These are phyloP conservation scores for Raphanus hybrid DNA, from an alignment of 441 rosid genomes.

Conservation along the genomic window DNA sequence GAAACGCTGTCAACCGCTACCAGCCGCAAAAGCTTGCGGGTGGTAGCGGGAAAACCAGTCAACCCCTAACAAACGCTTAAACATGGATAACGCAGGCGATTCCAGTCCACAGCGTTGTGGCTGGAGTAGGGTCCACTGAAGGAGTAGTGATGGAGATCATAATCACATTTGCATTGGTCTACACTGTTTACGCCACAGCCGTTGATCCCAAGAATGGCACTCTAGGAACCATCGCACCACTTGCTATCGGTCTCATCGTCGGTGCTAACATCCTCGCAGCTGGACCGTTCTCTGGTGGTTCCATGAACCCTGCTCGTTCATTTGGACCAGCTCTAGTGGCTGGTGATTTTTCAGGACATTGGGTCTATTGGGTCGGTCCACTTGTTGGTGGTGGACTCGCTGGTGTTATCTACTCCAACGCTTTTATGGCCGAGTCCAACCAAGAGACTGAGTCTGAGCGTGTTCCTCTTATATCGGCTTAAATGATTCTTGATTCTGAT, in stretches of 20 bases:
- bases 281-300: conserved; percentile 90
- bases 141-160: conserved; percentile 89
- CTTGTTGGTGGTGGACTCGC: conserved; percentile 87
- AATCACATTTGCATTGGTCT: conserved; percentile 80
- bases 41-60: too few species aligned
- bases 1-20: too few species aligned
- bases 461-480: conserved; percentile 46
- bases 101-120: conserved; percentile 70
- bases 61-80: not conserved
- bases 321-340: conserved; percentile 88
- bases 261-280: conserved; percentile 92
- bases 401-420: conserved; percentile 64
- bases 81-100: conserved; percentile 47
- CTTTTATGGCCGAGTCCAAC: conserved; percentile 48
- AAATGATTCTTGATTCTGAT: not conserved
- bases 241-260: conserved; percentile 84
- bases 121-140: conserved; percentile 71
- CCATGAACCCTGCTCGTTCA: conserved; percentile 94
- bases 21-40: too few species aligned
- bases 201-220: conserved; percentile 89
- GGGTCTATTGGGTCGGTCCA: conserved; percentile 94
- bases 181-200: conserved; percentile 88
- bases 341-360: conserved; percentile 70
- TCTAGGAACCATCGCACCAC: conserved; percentile 79
- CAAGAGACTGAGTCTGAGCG: conserved; percentile 43